phyloP scores from a whole-genome alignment of 2,329 filamentous ascomycete species.

The Alternaria brassicicola region DNA sequence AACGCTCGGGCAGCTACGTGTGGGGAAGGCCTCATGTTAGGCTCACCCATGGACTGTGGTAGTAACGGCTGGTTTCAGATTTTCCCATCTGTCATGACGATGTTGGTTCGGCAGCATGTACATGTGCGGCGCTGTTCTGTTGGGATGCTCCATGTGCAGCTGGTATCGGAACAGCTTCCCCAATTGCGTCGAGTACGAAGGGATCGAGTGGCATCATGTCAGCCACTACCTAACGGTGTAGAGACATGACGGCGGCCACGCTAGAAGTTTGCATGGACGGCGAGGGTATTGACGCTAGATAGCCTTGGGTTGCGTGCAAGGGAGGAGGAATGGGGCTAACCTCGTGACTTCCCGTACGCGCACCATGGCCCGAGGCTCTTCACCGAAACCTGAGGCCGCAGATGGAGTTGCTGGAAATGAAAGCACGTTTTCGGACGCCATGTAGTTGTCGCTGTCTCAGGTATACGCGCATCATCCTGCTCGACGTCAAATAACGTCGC shows the following conservation, averaged over 20 bases:
- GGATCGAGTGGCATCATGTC: neutral
- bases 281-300: conserved; percentile 8
- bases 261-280: conserved; percentile 10
- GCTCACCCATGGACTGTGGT: neutral
- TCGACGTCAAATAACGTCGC: conserved; percentile 19
- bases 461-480: conserved; percentile 20
- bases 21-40: conserved; percentile 1
- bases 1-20: conserved; percentile 7
- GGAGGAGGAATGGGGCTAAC: conserved; percentile 4
- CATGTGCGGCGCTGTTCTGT: neutral
- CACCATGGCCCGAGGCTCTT: neutral
- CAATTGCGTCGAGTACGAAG: neutral
- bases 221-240: conserved; percentile 1
- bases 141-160: neutral
- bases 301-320: neutral
- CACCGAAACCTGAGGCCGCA: conserved; percentile 21
- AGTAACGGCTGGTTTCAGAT: conserved; percentile 6
- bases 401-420: conserved; percentile 10
- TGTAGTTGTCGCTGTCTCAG: conserved; percentile 30
- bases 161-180: conserved; percentile 4
- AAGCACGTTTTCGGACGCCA: conserved; percentile 16
- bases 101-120: neutral
- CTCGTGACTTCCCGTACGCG: conserved; percentile 1
- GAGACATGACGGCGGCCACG: neutral
- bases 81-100: neutral